These are phyloP conservation scores for Starmerella khaoyaiensis DNA, from an alignment of 805 yeast genomes.

Conservation along the genomic window DNA sequence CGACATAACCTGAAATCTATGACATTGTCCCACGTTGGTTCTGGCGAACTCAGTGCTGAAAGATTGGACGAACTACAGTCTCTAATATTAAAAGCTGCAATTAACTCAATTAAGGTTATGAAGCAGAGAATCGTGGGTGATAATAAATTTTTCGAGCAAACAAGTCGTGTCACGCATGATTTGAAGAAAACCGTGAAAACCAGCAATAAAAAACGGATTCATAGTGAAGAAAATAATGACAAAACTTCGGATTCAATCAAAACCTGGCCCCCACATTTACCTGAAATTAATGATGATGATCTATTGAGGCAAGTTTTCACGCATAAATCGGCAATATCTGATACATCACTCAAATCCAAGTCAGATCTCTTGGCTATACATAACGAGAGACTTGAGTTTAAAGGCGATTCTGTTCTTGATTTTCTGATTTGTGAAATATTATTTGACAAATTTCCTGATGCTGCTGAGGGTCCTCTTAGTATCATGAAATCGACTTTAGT, in stretches of 20 bases:
- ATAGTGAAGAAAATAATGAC: neutral
- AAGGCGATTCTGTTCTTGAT: conserved; percentile 79
- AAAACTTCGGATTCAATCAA: neutral
- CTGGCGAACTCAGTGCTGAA: conserved; percentile 7
- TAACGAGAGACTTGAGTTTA: conserved; percentile 78
- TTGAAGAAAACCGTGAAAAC: conserved; percentile 4
- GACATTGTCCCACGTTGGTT: conserved; percentile 9
- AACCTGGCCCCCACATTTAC: conserved; percentile 54
- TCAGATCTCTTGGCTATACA: conserved; percentile 48
- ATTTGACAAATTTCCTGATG: conserved; percentile 51
- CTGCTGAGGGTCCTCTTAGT: conserved; percentile 72
- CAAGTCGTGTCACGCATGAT: conserved; percentile 4
- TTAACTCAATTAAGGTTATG: conserved; percentile 3
- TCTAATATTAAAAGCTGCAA: conserved; percentile 8
- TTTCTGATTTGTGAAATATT: conserved; percentile 57
- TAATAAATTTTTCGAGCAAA: conserved; percentile 3
- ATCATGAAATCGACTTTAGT: conserved; percentile 56
- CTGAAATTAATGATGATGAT: conserved; percentile 46
- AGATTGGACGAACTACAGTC: conserved; percentile 18
- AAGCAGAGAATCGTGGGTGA: conserved; percentile 8
- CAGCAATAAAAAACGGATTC: conserved; percentile 2
- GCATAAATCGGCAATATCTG: conserved; percentile 48
- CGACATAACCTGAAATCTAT: conserved; percentile 15
- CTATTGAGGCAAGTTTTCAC: conserved; percentile 62
- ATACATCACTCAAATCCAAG: conserved; percentile 43